Evolutionary conservation across 352 stramenopile genomes (phyloP).

Genomic region (Plasmopara viticola): DNA sequence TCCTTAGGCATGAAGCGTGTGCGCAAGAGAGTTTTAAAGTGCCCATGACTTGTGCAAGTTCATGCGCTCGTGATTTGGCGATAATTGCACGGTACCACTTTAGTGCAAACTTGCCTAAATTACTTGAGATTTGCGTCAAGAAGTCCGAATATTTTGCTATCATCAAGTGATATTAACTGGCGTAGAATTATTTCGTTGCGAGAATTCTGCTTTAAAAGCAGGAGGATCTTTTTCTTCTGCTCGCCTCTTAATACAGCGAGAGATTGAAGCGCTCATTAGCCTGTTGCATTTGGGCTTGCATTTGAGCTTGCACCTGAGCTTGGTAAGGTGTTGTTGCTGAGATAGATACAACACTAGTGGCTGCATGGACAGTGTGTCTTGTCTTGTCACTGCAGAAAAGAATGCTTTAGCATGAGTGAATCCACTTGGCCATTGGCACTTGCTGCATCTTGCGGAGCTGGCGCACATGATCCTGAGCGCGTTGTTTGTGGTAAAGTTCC

Average conservation of each 20-base stretch:
- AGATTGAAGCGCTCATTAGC: not conserved
- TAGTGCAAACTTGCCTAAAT: slow-evolving; percentile 10
- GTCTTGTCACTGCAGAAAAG: too few relatives aligned
- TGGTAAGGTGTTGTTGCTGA: not conserved
- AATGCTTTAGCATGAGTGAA: too few relatives aligned
- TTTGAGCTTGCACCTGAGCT: not conserved
- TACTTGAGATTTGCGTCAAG: slow-evolving; percentile 11
- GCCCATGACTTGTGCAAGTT: not conserved
- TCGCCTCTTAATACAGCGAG: not conserved
- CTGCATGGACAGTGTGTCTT: not conserved
- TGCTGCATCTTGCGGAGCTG: not conserved
- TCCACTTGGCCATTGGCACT: too few relatives aligned
- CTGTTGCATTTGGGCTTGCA: not conserved
- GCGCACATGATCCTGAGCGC: not conserved
- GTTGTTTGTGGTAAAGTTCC: not conserved
- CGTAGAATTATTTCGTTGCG: slow-evolving; percentile 11
- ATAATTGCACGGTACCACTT: slow-evolving; percentile 14
- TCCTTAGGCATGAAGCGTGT: not conserved
- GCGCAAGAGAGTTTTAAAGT: not conserved
- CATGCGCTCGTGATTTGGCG: slow-evolving; percentile 1
- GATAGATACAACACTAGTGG: not conserved
- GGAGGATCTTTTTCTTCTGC: slow-evolving; percentile 3
- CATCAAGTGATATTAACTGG: slow-evolving; percentile 4
- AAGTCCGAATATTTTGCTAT: slow-evolving; percentile 9
- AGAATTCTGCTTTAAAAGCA: slow-evolving; percentile 10